Percentiles rank a stretch among this genome's conserved stretches.
phyloP scores from a whole-genome alignment of 108 stramenopile species.

The Nitzschia inconspicua region DNA sequence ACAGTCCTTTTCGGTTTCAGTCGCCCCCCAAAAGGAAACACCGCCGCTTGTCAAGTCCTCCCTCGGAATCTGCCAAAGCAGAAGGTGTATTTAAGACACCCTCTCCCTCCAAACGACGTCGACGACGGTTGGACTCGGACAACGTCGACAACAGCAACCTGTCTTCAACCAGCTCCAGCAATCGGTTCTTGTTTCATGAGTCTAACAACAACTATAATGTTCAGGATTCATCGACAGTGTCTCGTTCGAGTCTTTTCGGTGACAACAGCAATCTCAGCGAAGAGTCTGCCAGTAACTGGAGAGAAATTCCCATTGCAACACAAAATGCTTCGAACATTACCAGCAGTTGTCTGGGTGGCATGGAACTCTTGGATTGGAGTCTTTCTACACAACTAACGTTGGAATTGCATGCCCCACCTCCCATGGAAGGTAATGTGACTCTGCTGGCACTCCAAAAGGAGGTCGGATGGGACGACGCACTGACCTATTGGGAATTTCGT shows the following conservation, averaged over 20 bases:
- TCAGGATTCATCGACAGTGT: too few species aligned
- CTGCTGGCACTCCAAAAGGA: too few species aligned
- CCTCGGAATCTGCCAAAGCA: background rate
- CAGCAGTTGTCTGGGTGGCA: too few species aligned
- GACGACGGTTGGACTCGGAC: background rate
- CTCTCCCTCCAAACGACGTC: constrained; percentile 1
- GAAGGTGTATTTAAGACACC: background rate
- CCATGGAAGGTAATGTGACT: background rate
- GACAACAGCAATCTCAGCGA: too few species aligned
- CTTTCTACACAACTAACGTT: background rate
- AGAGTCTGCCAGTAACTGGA: constrained; percentile 19
- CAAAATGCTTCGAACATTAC: background rate
- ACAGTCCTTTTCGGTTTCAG: constrained; percentile 30
- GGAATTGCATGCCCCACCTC: background rate
- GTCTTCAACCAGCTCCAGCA: background rate
- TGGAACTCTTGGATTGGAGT: constrained; percentile 8
- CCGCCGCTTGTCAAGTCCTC: background rate
- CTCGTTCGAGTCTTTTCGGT: constrained; percentile 5
- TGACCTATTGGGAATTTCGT: background rate
- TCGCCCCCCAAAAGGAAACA: constrained; percentile 16
- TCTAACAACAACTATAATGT: too few species aligned
- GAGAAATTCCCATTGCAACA: constrained; percentile 15
- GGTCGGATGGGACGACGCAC: background rate
- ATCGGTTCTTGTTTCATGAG: too few species aligned
- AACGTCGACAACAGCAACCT: constrained; percentile 6